Percentiles rank a stretch among this genome's conserved stretches.
Evolutionary conservation across 805 yeast genomes (phyloP).

Genomic region (Sugiyamaella qingdaonensis): DNA sequence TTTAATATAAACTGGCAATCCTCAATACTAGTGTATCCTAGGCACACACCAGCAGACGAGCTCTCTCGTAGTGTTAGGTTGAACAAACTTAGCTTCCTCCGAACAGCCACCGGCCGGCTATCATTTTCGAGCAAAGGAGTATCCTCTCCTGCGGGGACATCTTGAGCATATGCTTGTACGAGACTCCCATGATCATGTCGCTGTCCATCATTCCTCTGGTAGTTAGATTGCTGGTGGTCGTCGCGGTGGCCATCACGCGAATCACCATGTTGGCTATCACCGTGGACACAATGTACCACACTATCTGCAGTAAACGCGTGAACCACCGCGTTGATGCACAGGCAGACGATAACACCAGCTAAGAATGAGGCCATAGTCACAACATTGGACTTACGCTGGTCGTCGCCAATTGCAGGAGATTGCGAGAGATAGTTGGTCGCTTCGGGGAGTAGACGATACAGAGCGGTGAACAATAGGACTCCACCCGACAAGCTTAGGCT

Average conservation of each 20-base stretch:
- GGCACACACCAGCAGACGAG: slow-evolving; percentile 42
- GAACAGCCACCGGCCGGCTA: background rate
- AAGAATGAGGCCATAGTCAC: slow-evolving; percentile 45
- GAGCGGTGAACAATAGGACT: slow-evolving; percentile 69
- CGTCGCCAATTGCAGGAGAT: slow-evolving; percentile 27
- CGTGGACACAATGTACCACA: slow-evolving; percentile 81
- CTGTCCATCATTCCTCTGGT: slow-evolving; percentile 10
- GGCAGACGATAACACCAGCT: slow-evolving; percentile 59
- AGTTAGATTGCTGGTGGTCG: slow-evolving; percentile 15
- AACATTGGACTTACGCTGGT: slow-evolving; percentile 31
- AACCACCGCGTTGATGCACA: slow-evolving; percentile 56
- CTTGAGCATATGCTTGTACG: background rate
- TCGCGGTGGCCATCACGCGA: slow-evolving; percentile 11
- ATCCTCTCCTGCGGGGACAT: background rate
- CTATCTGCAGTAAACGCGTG: slow-evolving; percentile 77
- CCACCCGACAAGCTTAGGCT: slow-evolving; percentile 80
- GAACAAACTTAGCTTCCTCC: slow-evolving; percentile 10
- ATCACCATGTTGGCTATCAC: slow-evolving; percentile 17
- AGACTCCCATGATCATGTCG: slow-evolving; percentile 5
- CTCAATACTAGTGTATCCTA: slow-evolving; percentile 38
- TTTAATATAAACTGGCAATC: slow-evolving; percentile 10
- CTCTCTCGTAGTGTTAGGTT: slow-evolving; percentile 23
- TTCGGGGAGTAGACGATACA: slow-evolving; percentile 74
- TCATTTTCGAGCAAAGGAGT: background rate
- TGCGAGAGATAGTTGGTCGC: slow-evolving; percentile 44